These are phyloP conservation scores for Sanguinoderma infundibulare DNA, from an alignment of 1,284 basidiomycete species.

Conservation along the genomic window DNA sequence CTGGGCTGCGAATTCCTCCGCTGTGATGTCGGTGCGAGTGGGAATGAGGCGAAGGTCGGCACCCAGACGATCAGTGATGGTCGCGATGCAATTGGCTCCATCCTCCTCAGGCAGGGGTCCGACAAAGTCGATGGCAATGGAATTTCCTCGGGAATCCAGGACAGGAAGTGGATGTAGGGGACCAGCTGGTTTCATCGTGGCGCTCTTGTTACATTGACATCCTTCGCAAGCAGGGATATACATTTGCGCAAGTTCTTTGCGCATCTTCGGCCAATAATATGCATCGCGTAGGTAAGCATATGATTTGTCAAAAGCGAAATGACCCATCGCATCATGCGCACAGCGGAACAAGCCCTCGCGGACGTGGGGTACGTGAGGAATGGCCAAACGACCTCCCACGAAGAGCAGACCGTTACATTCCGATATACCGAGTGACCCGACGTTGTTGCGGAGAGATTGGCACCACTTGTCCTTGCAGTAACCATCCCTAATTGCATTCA, in stretches of 20 bases:
- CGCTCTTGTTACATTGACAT: conserved; percentile 30
- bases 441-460: not conserved
- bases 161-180: conserved; percentile 31
- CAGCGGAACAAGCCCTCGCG: conserved; percentile 29
- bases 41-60: conserved; percentile 42
- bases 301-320: conserved; percentile 43
- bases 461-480: not conserved
- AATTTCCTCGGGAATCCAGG: conserved; percentile 20
- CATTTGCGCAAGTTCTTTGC: conserved; percentile 29
- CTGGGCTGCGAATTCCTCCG: conserved; percentile 36
- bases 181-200: conserved; percentile 14
- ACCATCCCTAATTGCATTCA: not conserved
- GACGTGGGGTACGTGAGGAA: conserved; percentile 31
- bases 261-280: too few species aligned
- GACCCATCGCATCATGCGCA: conserved; percentile 38
- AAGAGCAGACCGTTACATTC: conserved; percentile 33
- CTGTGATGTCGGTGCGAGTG: conserved; percentile 31
- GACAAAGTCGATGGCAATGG: conserved; percentile 49
- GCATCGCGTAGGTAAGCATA: conserved; percentile 32
- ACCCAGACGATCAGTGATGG: conserved; percentile 42
- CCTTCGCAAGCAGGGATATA: conserved; percentile 26
- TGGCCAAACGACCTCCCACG: conserved; percentile 25
- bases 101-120: conserved; percentile 42
- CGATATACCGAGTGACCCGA: conserved; percentile 5
- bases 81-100: conserved; percentile 41